These are phyloP conservation scores for Ricinus communis DNA, from an alignment of 345 rosid species.

Conservation along the genomic window DNA sequence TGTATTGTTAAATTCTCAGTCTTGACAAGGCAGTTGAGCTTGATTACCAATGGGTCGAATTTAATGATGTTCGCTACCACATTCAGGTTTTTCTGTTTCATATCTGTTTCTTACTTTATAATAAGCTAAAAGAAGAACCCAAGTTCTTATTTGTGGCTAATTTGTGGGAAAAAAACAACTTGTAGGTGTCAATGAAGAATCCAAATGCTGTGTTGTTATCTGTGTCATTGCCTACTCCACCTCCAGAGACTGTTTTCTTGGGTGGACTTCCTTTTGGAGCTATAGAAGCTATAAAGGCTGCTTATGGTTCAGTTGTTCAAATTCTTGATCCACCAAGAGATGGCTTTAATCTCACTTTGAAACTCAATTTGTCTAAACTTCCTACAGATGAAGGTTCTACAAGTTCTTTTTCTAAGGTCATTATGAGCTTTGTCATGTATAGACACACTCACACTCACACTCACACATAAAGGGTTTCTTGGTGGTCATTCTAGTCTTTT, in stretches of 20 bases:
- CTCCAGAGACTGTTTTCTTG: conserved; percentile 70
- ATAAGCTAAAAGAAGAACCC: no score
- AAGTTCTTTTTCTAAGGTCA: conserved; percentile 51
- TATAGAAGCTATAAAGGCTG: conserved; percentile 85
- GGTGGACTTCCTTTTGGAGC: conserved; percentile 95
- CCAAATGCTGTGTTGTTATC: conserved; percentile 68
- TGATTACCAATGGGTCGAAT: conserved; percentile 93
- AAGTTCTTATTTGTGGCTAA: not conserved
- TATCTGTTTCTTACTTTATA: not conserved
- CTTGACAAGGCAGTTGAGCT: conserved; percentile 85
- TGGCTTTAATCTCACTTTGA: conserved; percentile 90
- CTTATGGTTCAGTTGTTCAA: conserved; percentile 74
- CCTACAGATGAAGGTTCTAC: conserved; percentile 85
- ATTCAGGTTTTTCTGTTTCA: conserved; percentile 54
- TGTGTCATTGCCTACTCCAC: conserved; percentile 82
- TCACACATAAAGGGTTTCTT: conserved; percentile 12
- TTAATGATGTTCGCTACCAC: conserved; percentile 91
- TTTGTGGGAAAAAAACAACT: not conserved
- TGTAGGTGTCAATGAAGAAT: conserved; percentile 86
- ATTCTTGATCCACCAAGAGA: conserved; percentile 98
- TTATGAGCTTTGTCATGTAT: conserved; percentile 36
- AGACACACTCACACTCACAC: no score
- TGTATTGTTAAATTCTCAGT: conserved; percentile 38
- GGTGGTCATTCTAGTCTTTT: conserved; percentile 3
- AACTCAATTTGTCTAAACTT: conserved; percentile 81